Evolutionary conservation across 2,329 filamentous ascomycete genomes (phyloP).

Genomic region (Fusarium papillatum): DNA sequence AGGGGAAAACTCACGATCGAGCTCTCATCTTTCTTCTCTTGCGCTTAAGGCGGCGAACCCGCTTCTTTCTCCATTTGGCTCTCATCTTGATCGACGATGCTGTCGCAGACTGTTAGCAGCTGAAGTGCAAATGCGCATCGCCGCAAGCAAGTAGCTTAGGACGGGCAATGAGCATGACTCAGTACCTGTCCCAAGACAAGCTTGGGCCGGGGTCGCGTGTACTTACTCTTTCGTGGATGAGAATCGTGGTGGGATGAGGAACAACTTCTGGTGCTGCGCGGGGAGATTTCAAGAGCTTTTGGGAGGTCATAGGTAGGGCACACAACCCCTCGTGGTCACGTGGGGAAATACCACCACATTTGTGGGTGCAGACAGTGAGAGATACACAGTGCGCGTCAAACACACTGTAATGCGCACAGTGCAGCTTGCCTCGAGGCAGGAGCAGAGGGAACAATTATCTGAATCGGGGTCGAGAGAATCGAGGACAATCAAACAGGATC

Average conservation of each 20-base stretch:
- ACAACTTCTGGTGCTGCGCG: slow-evolving; percentile 47
- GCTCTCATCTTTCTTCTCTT: slow-evolving; percentile 99
- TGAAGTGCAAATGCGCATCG: slow-evolving; percentile 5
- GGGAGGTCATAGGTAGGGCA: slow-evolving; percentile 51
- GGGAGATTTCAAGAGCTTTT: slow-evolving; percentile 47
- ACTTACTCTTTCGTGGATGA: slow-evolving; percentile 60
- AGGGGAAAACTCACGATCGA: slow-evolving; percentile 80
- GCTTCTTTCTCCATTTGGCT: slow-evolving; percentile 99
- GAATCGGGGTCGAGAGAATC: neutral
- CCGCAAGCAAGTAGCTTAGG: slow-evolving; percentile 14
- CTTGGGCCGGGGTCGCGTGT: slow-evolving; percentile 21
- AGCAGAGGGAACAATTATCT: slow-evolving; percentile 25
- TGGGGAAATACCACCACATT: slow-evolving; percentile 32
- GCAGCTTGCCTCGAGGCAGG: neutral
- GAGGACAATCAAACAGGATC: neutral
- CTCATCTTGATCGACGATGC: slow-evolving; percentile 73
- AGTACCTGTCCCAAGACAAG: slow-evolving; percentile 20
- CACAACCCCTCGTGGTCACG: slow-evolving; percentile 52
- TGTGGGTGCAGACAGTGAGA: neutral
- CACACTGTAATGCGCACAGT: slow-evolving; percentile 11
- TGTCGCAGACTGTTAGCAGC: slow-evolving; percentile 40
- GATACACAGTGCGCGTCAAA: neutral
- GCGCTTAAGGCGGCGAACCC: slow-evolving; percentile 98
- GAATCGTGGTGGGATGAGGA: slow-evolving; percentile 60
- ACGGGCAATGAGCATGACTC: slow-evolving; percentile 25